Evolutionary conservation across 2,329 filamentous ascomycete species (phyloP), one percentile per base, ranked within the genome.

Genomic region (Monosporascus sp.): DNA sequence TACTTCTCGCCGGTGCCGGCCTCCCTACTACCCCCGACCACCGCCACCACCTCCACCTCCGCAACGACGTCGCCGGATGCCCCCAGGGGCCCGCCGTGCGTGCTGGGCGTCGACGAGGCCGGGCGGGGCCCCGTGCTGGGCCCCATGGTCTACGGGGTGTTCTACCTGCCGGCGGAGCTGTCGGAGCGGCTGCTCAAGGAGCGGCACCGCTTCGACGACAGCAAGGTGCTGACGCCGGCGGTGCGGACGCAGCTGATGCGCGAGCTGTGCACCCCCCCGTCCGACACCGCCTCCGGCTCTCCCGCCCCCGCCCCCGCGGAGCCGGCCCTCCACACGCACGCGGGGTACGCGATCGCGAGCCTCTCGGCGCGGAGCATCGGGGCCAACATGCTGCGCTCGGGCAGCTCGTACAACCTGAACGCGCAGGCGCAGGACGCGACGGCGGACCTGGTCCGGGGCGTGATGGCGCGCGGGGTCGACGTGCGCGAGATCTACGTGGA

Each of bases 351-450:
- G 5, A 85, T 89, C 7, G 80, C 86, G 22, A 78, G 87, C 18
- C 83, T 97, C 58, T 96, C 90, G 0, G 91, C 94, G 8, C 82
- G 87, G 45, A 89, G 93, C 72, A 96, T 96, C 63, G 82, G 80
- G 41, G 81, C 90, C 7, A 82, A 83, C 63, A 95, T 95, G 89
- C 77, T 94, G 64, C 79, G 81, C 9, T 80, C 85, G 2, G 75
- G 66, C 8, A 72, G 74, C 18, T 68, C 76, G 3, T 95, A 97
- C 74, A 99, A 99, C 69, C 82, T 99, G 59, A 99, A 99, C 68
- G 91, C 91, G 5, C 94, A 99, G 72, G 93, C 93, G 18, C 88
- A 94, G 84, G 92, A 96, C 70, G 89, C 93, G 4, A 97, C 93
- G 0, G 84, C 96, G 24, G 82, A 82, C 40, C 78, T 99, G 50